These are phyloP conservation scores for Dianthus caryophyllus DNA, from an alignment of 148 eudicot species.

Conservation along the genomic window DNA sequence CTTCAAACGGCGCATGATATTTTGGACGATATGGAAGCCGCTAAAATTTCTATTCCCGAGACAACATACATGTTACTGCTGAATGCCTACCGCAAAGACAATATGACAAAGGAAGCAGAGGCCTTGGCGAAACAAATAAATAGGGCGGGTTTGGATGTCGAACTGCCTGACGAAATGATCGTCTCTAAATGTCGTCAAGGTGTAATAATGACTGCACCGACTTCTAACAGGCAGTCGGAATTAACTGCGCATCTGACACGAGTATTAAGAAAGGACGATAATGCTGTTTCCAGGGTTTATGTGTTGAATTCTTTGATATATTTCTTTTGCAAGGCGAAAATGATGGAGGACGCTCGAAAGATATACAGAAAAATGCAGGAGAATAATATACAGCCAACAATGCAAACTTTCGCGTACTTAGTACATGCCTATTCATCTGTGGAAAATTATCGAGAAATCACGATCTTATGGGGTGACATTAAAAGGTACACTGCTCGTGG, in stretches of 20 bases:
- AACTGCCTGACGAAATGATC: slow-evolving; percentile 19
- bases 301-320: slow-evolving; percentile 67
- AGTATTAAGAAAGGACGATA: slow-evolving; percentile 39
- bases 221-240: slow-evolving; percentile 29
- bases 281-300: slow-evolving; percentile 28
- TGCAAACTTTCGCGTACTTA: slow-evolving; percentile 49
- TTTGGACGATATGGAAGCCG: slow-evolving; percentile 65
- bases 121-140: slow-evolving; percentile 49
- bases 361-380: slow-evolving; percentile 60
- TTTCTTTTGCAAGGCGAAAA: slow-evolving; percentile 82
- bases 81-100: slow-evolving; percentile 45
- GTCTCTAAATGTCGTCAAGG: slow-evolving; percentile 26
- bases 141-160: slow-evolving; percentile 37
- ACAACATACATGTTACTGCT: slow-evolving; percentile 48
- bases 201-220: slow-evolving; percentile 10
- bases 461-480: slow-evolving; percentile 84
- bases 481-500: slow-evolving; percentile 51
- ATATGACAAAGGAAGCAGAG: slow-evolving; percentile 65
- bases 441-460: slow-evolving; percentile 70
- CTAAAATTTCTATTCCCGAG: slow-evolving; percentile 30
- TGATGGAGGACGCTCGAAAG: slow-evolving; percentile 70
- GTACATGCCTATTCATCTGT: slow-evolving; percentile 55
- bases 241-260: slow-evolving; percentile 37
- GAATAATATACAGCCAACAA: slow-evolving; percentile 51
- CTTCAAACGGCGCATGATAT: slow-evolving; percentile 90